Evolutionary conservation across 2,329 filamentous ascomycete species (phyloP), one percentile per base, ranked within the genome.

Genomic region (Aureobasidium namibiae): DNA sequence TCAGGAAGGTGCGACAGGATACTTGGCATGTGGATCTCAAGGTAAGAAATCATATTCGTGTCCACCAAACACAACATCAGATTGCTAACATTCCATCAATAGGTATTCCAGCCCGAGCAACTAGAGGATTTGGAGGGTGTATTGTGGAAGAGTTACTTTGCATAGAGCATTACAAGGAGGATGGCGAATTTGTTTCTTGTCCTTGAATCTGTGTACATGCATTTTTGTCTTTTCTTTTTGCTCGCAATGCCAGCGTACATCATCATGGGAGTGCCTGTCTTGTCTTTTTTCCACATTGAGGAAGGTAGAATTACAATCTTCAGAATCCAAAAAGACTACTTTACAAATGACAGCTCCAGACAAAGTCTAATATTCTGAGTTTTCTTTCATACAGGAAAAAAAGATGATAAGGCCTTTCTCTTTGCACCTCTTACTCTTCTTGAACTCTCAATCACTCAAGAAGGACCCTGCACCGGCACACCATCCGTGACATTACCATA

Each of bases 81-180:
- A 67, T 63, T 48, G 62, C 62, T 64, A 54, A 62, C 34, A 45
- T 54, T 54, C 3, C 44, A 33, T 26, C 11, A 53, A 61, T 63
- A 88, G 84, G 84, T 82, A 61, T 99, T 99, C 70, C 91, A 91
- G 26, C 77, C 87, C 31, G 94, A 97, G 67, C 92, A 99, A 69
- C 78, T 99, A 11, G 94, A 97, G 73, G 92, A 97, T 70, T 74
- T 99, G 61, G 92, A 96, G 68, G 94, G 94, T 56, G 95, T 99
- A 49, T 78, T 99, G 56, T 99, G 94, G 94, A 99, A 99, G 86
- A 97, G 92, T 73, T 99, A 99, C 72, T 99, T 99, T 78, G 95
- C 92, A 41, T 96, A 48, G 31, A 56, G 0, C 5, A 24, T 36
- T 34, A 36, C 14, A 24, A 21, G 31, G 21, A 21, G 18, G 7